Base-by-base conservation (phyloP, 1,139 yeast species). In the Blastobotrys raffinosifermentans region DNA sequence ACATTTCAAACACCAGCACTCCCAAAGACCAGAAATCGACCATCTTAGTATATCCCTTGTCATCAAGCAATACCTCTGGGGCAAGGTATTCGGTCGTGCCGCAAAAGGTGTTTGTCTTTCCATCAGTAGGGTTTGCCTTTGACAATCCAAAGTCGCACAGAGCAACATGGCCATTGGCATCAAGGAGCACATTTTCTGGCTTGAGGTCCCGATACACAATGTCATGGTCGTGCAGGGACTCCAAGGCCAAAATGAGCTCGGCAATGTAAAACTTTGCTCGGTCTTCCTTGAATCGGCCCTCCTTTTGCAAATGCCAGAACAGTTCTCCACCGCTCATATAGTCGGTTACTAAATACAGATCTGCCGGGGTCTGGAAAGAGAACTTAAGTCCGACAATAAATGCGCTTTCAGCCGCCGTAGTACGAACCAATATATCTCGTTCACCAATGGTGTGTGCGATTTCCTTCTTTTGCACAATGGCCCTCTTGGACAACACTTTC, bases 21-120 rank as follows among this genome's bases (percentile, higher is more conserved):
- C 98, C 98, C 47, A 91, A 69, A 1, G 97, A 91, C 98, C 98
- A 91, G 80, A 95, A 91, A 63, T 91, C 98, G 26, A 91, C 97
- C 53, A 84, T 80, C 60, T 94, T 77, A 4, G 97, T 87, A 62
- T 91, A 91, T 2, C 97, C 97, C 58, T 85, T 87, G 61, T 91
- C 97, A 46, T 91, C 94, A 47, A 89, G 69, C 41, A 91, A 67
- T 41, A 91, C 73, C 60, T 91, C 98, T 0, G 98, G 98, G 1
- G 97, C 97, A 49, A 91, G 69, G 61, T 91, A 91, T 60, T 91
- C 97, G 5, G 97, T 91, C 13, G 98, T 91, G 40, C 98, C 98
- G 63, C 98, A 91, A 55, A 91, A 91, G 0, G 98, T 91, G 60
- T 87, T 89, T 9, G 97, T 91, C 26, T 96, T 86, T 50, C 94